Conservation (phyloP, 371 early-diverging fungal genomes). For the Umbelopsis sp. region DNA sequence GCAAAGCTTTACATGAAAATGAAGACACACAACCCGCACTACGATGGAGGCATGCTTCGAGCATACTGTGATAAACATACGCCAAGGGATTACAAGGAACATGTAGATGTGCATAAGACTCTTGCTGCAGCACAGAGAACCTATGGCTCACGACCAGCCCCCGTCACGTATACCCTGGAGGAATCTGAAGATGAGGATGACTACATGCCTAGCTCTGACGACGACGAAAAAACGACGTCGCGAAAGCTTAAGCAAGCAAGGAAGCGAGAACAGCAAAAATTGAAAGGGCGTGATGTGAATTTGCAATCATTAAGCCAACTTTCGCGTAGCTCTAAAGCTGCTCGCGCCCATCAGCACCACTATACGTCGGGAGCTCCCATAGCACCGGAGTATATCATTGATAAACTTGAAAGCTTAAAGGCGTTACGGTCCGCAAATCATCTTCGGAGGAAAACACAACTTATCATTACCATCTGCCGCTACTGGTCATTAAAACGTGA, state of each 20-base stretch:
- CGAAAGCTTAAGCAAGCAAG: constrained; percentile 13
- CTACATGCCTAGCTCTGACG: constrained; percentile 13
- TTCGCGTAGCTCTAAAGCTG: constrained; percentile 57
- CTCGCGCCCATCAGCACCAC: constrained; percentile 64
- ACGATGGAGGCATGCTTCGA: constrained; percentile 61
- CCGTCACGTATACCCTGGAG: constrained; percentile 22
- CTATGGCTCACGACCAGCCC: constrained; percentile 24
- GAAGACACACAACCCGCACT: constrained; percentile 54
- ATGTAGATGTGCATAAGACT: constrained; percentile 50
- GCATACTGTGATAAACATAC: constrained; percentile 87
- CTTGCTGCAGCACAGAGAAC: constrained; percentile 43
- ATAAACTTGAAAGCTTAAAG: constrained; percentile 58
- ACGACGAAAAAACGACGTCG: background rate
- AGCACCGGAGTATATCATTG: constrained; percentile 71
- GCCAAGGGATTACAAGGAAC: constrained; percentile 71
- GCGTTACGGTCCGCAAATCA: constrained; percentile 44
- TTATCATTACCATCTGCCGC: constrained; percentile 73
- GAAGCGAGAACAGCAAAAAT: constrained; percentile 22
- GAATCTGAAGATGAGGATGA: constrained; percentile 37
- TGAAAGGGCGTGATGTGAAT: constrained; percentile 10
- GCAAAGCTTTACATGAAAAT: constrained; percentile 89
- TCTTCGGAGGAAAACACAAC: constrained; percentile 52
- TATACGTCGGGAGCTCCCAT: constrained; percentile 65
- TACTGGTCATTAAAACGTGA: constrained; percentile 96
- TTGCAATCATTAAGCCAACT: constrained; percentile 36